phyloP scores from a whole-genome alignment of 495 filamentous ascomycete genomes.

The Lichina pygmaea region DNA sequence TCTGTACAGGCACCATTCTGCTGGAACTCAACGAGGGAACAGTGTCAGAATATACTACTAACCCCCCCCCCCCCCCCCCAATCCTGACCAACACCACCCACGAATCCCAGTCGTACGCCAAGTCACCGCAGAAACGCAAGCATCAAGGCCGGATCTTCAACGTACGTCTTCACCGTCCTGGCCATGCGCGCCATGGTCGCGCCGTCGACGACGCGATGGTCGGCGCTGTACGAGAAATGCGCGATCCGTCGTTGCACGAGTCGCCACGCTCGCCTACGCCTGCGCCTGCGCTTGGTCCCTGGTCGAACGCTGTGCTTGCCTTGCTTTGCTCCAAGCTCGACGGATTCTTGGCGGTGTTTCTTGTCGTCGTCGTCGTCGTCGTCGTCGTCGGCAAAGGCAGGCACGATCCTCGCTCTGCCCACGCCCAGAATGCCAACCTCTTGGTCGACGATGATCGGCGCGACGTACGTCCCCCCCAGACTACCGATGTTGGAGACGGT shows the following conservation, averaged over 20 bases:
- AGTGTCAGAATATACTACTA: not conserved
- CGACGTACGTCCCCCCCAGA: slow-evolving; percentile 77
- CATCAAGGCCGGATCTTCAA: slow-evolving; percentile 73
- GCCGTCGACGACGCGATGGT: slow-evolving; percentile 86
- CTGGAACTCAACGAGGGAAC: not conserved
- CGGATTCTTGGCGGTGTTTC: not conserved
- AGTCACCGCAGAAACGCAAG: slow-evolving; percentile 26
- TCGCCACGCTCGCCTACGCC: not conserved
- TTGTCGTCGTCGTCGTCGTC: not conserved
- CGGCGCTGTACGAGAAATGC: slow-evolving; percentile 91
- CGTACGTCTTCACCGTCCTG: slow-evolving; percentile 40
- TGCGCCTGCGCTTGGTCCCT: not conserved
- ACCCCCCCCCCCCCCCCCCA: no score
- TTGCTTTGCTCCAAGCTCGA: not conserved
- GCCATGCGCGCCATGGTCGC: slow-evolving; percentile 81
- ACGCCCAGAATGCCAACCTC: slow-evolving; percentile 87
- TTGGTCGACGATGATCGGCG: slow-evolving; percentile 63
- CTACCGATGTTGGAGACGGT: slow-evolving; percentile 95
- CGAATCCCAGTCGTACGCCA: no score
- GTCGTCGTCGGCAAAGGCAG: slow-evolving; percentile 25
- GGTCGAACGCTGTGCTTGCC: not conserved
- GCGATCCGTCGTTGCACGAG: slow-evolving; percentile 37
- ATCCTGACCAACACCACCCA: not conserved
- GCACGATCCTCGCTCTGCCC: slow-evolving; percentile 46
- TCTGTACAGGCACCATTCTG: no score